Base-by-base conservation (phyloP, 1,284 basidiomycete genomes). In the Malassezia nana region DNA sequence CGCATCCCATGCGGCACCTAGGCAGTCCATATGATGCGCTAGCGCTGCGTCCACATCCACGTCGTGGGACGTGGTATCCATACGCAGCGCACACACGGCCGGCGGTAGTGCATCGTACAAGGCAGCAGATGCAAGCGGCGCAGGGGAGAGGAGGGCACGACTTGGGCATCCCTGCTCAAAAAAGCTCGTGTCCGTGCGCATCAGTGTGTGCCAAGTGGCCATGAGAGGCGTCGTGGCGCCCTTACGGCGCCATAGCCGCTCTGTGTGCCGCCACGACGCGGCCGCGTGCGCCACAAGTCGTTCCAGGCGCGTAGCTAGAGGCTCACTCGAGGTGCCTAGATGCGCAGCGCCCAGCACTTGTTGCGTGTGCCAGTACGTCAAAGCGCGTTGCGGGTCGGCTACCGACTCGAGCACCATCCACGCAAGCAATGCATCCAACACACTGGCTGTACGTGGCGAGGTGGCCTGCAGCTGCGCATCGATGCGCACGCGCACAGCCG, bases 111-210 rank as follows among this genome's bases (percentile, higher is more conserved):
- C 28, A 7, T 32, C 46, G 32, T 45, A 45, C 4, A 45, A 32
- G 20, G 26, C 15, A 7, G n/a, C 26, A 13, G 43, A 28, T 7
- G 15, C 29, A 6, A 22, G 26, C 10, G 43, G 43, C 18, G 43
- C 43, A 6, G 29, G 16, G 6, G 43, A 35, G 4, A 29, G 33
- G 25, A 28, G 39, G 15, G 25, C 24, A 13, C 31, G 20, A 6
- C n/a, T 10, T 31, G 44, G 43, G n/a, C 33, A 16, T 7, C 51
- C 51, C 33, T 41, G 24, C 32, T 16, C 29, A 31, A 39, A 53
- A 15, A 53, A 46, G 7, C 28, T 30, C 4, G n/a, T 47, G 32
- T 24, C 31, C 6, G 22, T n/a, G 32, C 26, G 43, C 29, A 20
- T 30, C 13, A 45, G 30, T 13, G 29, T 45, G 18, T 30, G 35